These are phyloP conservation scores for Cladorrhinum sp. DNA, from an alignment of 2,329 filamentous ascomycete species.

Conservation along the genomic window DNA sequence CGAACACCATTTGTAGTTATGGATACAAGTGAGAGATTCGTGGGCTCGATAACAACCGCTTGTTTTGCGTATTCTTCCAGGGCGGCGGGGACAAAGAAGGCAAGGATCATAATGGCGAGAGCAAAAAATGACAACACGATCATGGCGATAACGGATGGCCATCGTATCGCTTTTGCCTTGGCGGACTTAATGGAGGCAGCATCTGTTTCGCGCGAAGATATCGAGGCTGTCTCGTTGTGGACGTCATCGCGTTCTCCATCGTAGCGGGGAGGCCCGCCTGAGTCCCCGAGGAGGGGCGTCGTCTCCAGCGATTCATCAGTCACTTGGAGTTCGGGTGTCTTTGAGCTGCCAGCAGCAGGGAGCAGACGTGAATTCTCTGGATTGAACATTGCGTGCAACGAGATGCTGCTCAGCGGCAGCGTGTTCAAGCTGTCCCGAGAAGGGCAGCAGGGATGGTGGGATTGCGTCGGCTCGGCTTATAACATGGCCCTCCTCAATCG, in stretches of 20 bases:
- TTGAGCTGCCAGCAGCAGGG: conserved; percentile 33
- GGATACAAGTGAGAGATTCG: conserved; percentile 78
- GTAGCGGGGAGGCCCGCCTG: conserved; percentile 37
- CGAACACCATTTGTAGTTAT: conserved; percentile 76
- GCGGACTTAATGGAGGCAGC: conserved; percentile 25
- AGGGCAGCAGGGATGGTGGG: conserved; percentile 5
- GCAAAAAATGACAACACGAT: conserved; percentile 59
- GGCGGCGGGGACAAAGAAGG: conserved; percentile 75
- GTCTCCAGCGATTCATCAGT: conserved; percentile 38
- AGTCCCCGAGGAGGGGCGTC: conserved; percentile 50
- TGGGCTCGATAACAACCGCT: conserved; percentile 77
- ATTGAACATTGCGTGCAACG: conserved; percentile 39
- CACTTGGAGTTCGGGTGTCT: conserved; percentile 25
- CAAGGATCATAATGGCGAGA: conserved; percentile 69
- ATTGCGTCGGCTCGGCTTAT: conserved; percentile 5
- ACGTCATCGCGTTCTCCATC: conserved; percentile 37
- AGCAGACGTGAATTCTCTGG: conserved; percentile 47
- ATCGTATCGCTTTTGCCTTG: conserved; percentile 51
- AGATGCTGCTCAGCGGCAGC: neutral
- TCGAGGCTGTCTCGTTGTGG: conserved; percentile 31
- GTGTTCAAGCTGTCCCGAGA: neutral
- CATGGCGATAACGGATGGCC: conserved; percentile 78
- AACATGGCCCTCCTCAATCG: neutral
- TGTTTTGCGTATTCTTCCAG: conserved; percentile 84
- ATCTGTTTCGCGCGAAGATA: conserved; percentile 27